Percentiles rank a stretch among this genome's conserved stretches.
phyloP scores from a whole-genome alignment of 1,284 basidiomycete species.

The Taiwanofungus camphoratus region DNA sequence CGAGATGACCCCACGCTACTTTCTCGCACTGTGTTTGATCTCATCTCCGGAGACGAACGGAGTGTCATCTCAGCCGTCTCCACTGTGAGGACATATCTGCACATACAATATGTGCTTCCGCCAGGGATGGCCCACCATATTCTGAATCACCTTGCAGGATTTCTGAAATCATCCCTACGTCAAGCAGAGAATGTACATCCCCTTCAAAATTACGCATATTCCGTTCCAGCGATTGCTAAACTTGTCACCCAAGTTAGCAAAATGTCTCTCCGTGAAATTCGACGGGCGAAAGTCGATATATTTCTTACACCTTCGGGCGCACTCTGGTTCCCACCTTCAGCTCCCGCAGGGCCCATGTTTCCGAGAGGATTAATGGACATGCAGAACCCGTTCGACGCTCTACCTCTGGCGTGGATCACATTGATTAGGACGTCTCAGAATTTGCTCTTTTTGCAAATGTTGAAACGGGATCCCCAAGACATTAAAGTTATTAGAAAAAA shows the following conservation, averaged over 20 bases:
- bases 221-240: slow-evolving; percentile 52
- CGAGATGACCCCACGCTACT: slow-evolving; percentile 68
- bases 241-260: slow-evolving; percentile 62
- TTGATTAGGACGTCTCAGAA: slow-evolving; percentile 72
- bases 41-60: slow-evolving; percentile 45
- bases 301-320: slow-evolving; percentile 67
- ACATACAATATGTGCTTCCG: slow-evolving; percentile 49
- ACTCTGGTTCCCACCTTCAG: slow-evolving; percentile 55
- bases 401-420: slow-evolving; percentile 51
- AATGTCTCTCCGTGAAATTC: slow-evolving; percentile 68
- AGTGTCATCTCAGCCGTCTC: slow-evolving; percentile 41
- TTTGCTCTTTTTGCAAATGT: slow-evolving; percentile 57
- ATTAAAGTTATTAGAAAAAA: slow-evolving; percentile 68
- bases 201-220: slow-evolving; percentile 47
- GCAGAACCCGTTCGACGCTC: slow-evolving; percentile 41
- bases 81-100: slow-evolving; percentile 48
- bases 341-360: slow-evolving; percentile 54
- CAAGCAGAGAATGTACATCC: slow-evolving; percentile 37
- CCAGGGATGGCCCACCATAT: slow-evolving; percentile 62
- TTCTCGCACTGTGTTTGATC: slow-evolving; percentile 59
- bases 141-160: slow-evolving; percentile 68
- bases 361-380: slow-evolving; percentile 36
- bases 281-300: slow-evolving; percentile 68
- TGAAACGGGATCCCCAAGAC: slow-evolving; percentile 66
- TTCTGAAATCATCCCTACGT: slow-evolving; percentile 54